Percentiles rank a stretch among this genome's conserved stretches.
Evolutionary conservation across 2,329 filamentous ascomycete genomes (phyloP).

Genomic region (Curvularia hawaiiensis): DNA sequence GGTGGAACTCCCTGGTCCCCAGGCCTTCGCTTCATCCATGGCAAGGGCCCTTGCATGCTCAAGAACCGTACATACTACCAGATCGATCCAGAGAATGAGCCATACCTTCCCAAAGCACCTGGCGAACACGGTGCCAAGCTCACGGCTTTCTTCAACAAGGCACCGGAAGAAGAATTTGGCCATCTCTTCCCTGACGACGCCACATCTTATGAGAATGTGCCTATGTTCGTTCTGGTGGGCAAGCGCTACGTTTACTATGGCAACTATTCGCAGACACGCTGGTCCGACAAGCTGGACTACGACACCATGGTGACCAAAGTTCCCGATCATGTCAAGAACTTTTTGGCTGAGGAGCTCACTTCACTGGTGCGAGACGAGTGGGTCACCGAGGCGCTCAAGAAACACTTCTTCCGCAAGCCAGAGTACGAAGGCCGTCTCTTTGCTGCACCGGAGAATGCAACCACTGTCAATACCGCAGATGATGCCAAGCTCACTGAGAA

Average conservation of each 20-base stretch:
- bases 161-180: conserved; percentile 35
- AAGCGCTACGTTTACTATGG: conserved; percentile 51
- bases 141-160: conserved; percentile 52
- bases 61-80: conserved; percentile 50
- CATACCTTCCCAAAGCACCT: conserved; percentile 49
- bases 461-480: conserved; percentile 23
- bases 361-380: conserved; percentile 46
- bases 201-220: conserved; percentile 45
- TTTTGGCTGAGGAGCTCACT: conserved; percentile 49
- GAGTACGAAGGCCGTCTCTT: conserved; percentile 46
- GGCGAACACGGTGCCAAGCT: conserved; percentile 54
- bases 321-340: conserved; percentile 45
- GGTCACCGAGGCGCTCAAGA: conserved; percentile 49
- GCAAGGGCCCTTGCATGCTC: conserved; percentile 31
- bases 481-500: conserved; percentile 28
- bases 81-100: conserved; percentile 46
- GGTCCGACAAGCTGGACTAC: conserved; percentile 52
- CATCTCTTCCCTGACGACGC: conserved; percentile 27
- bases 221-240: conserved; percentile 48
- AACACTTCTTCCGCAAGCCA: conserved; percentile 52
- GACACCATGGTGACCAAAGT: conserved; percentile 48
- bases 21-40: conserved; percentile 47
- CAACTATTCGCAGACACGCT: conserved; percentile 53
- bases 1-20: conserved; percentile 49
- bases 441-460: conserved; percentile 17